A percentile compares a stretch with the other conserved stretches of the same genome.
Evolutionary conservation across 192 early-diverging fungal species (phyloP).

Genomic region (Chytriomyces sp.): DNA sequence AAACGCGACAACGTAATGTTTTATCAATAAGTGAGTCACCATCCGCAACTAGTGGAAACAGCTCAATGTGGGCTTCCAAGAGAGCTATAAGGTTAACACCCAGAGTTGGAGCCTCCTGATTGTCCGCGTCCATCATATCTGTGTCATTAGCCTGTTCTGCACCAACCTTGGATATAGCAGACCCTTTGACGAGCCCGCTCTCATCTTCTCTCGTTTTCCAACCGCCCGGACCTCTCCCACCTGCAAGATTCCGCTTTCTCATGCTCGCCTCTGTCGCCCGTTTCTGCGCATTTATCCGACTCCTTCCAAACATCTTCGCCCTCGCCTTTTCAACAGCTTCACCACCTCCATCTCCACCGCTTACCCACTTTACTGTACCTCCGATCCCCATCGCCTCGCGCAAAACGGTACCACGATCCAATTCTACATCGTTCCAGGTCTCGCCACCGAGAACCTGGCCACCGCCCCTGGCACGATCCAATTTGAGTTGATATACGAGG

Average conservation of each 20-base stretch:
- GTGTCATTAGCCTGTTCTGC: no score
- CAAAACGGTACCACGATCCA: slow-evolving; percentile 81
- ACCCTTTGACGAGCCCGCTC: no score
- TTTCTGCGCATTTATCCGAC: slow-evolving; percentile 2
- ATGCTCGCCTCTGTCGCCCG: slow-evolving; percentile 27
- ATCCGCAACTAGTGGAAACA: neutral
- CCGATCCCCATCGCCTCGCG: neutral
- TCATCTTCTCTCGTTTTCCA: neutral
- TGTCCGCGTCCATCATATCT: no score
- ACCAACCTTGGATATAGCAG: no score
- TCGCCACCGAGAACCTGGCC: slow-evolving; percentile 73
- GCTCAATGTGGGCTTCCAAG: neutral
- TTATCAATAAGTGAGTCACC: neutral
- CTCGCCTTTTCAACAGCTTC: neutral
- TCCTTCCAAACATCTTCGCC: neutral
- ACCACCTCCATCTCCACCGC: neutral
- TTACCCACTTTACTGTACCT: neutral
- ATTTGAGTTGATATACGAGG: slow-evolving; percentile 75
- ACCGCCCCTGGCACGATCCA: slow-evolving; percentile 75
- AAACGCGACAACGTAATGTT: no score
- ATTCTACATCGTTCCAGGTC: slow-evolving; percentile 74
- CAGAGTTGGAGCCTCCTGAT: no score
- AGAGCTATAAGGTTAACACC: neutral
- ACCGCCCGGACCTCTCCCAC: neutral
- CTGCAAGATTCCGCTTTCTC: neutral